A percentile compares a stretch with the other conserved stretches of the same genome.
These are phyloP conservation scores for Agaricus sinodeliciosus DNA, from an alignment of 768 basidiomycete species.

Conservation along the genomic window DNA sequence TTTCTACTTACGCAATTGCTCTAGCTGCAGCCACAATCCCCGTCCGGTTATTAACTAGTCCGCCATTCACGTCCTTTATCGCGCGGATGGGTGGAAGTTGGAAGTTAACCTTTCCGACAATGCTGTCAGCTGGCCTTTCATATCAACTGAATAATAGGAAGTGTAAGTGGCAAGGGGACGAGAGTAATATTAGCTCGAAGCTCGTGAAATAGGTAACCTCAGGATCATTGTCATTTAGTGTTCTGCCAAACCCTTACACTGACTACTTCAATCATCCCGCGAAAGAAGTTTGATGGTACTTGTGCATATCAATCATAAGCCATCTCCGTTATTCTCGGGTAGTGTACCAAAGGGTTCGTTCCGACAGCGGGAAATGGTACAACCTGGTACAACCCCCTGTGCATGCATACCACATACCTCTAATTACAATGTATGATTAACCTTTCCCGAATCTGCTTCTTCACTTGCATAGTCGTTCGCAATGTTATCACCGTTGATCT, in stretches of 20 bases:
- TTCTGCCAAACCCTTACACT: background rate
- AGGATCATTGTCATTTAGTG: background rate
- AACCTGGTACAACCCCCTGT: background rate
- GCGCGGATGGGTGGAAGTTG: too few species aligned
- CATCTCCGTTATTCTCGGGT: background rate
- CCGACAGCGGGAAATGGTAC: too few species aligned
- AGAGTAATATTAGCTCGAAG: background rate
- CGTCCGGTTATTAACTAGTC: too few species aligned
- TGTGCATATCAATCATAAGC: background rate
- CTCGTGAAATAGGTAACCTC: background rate
- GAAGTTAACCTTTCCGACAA: background rate
- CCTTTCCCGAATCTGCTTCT: too few species aligned
- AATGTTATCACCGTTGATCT: too few species aligned
- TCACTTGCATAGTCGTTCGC: too few species aligned
- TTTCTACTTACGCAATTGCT: too few species aligned
- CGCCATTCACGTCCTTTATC: too few species aligned
- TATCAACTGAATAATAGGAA: too few species aligned
- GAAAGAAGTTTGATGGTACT: background rate
- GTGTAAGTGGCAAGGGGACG: background rate
- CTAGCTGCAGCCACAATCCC: too few species aligned
- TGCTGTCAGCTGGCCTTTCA: background rate
- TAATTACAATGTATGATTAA: too few species aligned
- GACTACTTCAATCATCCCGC: constrained; percentile 2
- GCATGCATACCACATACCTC: too few species aligned
- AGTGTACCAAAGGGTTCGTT: background rate